A percentile compares a stretch with the other conserved stretches of the same genome.
These are phyloP conservation scores for Pleurotus citrinopileatus DNA, from an alignment of 768 basidiomycete genomes.

Conservation along the genomic window DNA sequence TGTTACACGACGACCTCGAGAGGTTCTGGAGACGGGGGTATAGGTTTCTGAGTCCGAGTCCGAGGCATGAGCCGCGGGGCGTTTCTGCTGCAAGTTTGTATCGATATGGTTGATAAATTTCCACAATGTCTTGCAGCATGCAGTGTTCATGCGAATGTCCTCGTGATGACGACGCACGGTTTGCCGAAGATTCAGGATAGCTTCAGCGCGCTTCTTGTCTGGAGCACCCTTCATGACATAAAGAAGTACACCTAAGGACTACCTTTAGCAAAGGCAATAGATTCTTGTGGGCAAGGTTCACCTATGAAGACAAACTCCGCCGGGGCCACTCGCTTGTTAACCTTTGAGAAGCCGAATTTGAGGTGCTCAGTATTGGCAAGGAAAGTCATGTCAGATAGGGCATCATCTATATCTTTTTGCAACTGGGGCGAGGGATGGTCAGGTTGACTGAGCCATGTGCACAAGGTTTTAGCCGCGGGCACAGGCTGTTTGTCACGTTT, in stretches of 20 bases:
- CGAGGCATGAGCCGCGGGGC: too few species aligned
- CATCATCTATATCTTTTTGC: constrained; percentile 48
- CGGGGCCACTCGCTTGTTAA: constrained; percentile 64
- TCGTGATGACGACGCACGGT: constrained; percentile 51
- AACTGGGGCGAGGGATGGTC: constrained; percentile 45
- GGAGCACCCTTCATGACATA: constrained; percentile 47
- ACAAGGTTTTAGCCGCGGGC: constrained; percentile 55
- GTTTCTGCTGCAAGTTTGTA: constrained; percentile 4
- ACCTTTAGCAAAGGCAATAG: neutral
- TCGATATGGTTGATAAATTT: constrained; percentile 41
- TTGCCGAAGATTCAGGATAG: constrained; percentile 55
- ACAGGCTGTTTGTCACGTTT: constrained; percentile 41
- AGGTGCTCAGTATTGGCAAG: constrained; percentile 42
- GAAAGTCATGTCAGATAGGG: constrained; percentile 51
- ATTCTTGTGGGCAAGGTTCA: constrained; percentile 26
- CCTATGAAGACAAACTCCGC: constrained; percentile 83
- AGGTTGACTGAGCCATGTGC: constrained; percentile 45
- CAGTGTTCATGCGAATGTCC: constrained; percentile 64
- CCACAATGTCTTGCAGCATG: constrained; percentile 59
- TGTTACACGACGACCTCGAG: too few species aligned
- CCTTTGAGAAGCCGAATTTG: constrained; percentile 47
- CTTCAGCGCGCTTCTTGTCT: constrained; percentile 46
- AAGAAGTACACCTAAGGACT: constrained; percentile 60
- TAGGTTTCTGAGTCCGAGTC: too few species aligned
- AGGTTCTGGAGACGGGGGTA: too few species aligned